These are phyloP conservation scores for Alternaria sp. DNA, from an alignment of 2,329 filamentous ascomycete species.

Conservation along the genomic window DNA sequence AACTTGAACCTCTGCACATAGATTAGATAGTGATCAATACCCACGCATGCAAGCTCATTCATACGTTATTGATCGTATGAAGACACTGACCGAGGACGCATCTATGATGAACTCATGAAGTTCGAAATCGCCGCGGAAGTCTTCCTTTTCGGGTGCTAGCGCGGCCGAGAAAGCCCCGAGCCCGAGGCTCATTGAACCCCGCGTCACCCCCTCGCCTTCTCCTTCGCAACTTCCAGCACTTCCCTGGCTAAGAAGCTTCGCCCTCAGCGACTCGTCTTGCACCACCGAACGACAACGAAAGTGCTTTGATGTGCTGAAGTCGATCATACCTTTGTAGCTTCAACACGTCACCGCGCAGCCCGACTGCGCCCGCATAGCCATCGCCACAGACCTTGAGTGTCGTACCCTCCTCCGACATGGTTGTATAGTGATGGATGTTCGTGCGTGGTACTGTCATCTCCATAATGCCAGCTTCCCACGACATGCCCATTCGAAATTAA, in stretches of 20 bases:
- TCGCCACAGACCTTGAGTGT: not conserved
- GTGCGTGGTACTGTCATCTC: not conserved
- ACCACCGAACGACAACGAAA: fast-evolving
- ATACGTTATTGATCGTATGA: too few species aligned
- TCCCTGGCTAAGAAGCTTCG: not conserved
- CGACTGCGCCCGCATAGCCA: not conserved
- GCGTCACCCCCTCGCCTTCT: not conserved
- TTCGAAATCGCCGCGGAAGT: not conserved
- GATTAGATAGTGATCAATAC: too few species aligned
- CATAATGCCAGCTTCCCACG: not conserved
- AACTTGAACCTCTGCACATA: too few species aligned
- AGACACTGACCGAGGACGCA: too few species aligned
- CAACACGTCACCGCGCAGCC: not conserved
- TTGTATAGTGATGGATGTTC: not conserved
- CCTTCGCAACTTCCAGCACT: not conserved
- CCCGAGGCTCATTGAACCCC: not conserved
- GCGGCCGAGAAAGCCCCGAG: not conserved
- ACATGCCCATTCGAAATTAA: not conserved
- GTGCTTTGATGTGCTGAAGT: not conserved
- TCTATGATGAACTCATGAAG: too few species aligned
- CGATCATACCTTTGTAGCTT: not conserved
- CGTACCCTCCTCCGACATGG: not conserved
- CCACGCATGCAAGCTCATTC: too few species aligned
- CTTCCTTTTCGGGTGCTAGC: not conserved
- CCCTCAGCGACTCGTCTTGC: not conserved